A percentile compares a stretch with the other conserved stretches of the same genome.
These are phyloP conservation scores for Xylaria scruposa DNA, from an alignment of 495 filamentous ascomycete genomes.

Conservation along the genomic window DNA sequence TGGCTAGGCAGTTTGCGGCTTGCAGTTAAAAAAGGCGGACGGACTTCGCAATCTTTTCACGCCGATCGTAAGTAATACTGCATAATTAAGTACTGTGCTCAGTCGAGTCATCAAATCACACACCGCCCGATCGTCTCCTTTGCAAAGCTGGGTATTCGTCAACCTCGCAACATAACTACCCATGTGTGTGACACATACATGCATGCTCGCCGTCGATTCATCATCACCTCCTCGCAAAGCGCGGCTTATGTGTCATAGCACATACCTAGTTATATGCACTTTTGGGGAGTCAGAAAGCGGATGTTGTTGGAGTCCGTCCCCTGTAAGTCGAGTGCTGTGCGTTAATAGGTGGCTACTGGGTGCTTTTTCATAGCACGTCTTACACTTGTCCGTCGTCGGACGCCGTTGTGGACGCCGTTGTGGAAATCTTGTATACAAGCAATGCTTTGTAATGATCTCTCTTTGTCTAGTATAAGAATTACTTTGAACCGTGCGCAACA, in stretches of 20 bases:
- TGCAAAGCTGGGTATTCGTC: neutral
- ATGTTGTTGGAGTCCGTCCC: neutral
- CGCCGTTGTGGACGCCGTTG: slow-evolving; percentile 11
- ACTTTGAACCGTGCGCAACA: neutral
- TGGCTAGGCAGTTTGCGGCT: too few relatives aligned
- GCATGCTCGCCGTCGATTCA: slow-evolving; percentile 7
- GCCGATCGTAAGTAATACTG: neutral
- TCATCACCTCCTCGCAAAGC: slow-evolving; percentile 11
- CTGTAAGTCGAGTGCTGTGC: slow-evolving; percentile 14
- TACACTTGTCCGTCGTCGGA: slow-evolving; percentile 13
- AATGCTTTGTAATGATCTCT: slow-evolving; percentile 12
- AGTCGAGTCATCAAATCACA: neutral
- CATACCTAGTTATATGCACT: neutral
- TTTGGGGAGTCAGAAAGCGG: neutral
- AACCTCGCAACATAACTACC: neutral
- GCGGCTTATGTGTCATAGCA: slow-evolving; percentile 6
- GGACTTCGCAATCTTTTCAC: neutral
- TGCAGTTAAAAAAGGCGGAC: neutral
- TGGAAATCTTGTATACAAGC: neutral
- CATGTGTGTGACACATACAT: neutral
- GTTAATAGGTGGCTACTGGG: neutral
- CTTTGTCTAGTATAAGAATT: neutral
- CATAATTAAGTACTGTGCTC: slow-evolving; percentile 3
- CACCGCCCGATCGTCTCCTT: neutral
- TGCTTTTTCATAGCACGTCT: neutral